These are phyloP conservation scores for Euphorbia tirucalli DNA, from an alignment of 345 rosid species.

Conservation along the genomic window DNA sequence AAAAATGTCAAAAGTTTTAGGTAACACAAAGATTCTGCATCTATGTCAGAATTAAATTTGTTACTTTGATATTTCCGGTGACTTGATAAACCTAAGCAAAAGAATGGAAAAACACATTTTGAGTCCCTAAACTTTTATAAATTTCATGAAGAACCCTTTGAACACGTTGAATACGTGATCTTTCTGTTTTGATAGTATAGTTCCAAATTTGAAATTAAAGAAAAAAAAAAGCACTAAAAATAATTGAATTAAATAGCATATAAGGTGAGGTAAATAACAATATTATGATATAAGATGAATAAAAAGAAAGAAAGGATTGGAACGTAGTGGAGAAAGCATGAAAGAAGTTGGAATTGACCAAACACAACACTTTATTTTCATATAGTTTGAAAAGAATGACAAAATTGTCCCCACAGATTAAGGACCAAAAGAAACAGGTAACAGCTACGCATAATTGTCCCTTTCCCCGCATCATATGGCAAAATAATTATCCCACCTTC, in stretches of 20 bases:
- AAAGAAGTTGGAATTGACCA: constrained; percentile 26
- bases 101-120: no score
- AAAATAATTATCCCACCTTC: not conserved
- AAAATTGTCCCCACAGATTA: constrained; percentile 31
- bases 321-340: not conserved
- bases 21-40: not conserved
- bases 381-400: constrained; percentile 23
- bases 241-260: not conserved
- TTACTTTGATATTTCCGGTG: not conserved
- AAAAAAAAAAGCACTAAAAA: no score
- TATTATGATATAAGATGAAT: no score
- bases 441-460: constrained; percentile 37
- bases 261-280: no score
- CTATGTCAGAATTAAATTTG: not conserved
- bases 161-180: no score
- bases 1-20: not conserved
- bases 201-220: no score
- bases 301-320: not conserved
- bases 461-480: constrained; percentile 22
- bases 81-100: no score
- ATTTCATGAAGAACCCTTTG: no score
- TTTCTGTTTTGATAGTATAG: no score
- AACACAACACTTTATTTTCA: constrained; percentile 22
- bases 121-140: no score
- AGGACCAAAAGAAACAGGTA: constrained; percentile 19